Percentiles rank a stretch among this genome's conserved stretches.
These are phyloP conservation scores for Adenanthera pavonina DNA, from an alignment of 306 rosid genomes.

Conservation along the genomic window DNA sequence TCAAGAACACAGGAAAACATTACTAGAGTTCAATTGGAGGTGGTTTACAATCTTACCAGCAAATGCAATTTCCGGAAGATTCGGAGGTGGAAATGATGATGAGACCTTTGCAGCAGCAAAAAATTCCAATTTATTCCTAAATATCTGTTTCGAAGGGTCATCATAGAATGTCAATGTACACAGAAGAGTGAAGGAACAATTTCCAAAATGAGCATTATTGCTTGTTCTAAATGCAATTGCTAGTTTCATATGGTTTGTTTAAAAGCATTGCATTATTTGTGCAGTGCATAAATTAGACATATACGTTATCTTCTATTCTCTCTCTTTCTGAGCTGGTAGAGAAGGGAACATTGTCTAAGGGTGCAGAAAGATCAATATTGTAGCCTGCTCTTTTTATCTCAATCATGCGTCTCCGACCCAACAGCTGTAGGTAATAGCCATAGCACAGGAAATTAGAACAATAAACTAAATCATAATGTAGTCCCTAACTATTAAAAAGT, in stretches of 20 bases:
- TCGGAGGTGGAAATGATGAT: conserved; percentile 90
- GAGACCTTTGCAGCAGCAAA: conserved; percentile 94
- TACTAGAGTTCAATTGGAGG: not conserved
- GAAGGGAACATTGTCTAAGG: conserved; percentile 80
- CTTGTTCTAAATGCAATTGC: conserved; percentile 9
- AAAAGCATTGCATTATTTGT: not conserved
- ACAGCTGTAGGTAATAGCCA: conserved; percentile 58
- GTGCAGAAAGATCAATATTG: conserved; percentile 87
- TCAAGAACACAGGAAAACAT: conserved; percentile 18
- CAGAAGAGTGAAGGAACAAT: not conserved
- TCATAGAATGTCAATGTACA: conserved; percentile 27
- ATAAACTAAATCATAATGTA: conserved; percentile 21
- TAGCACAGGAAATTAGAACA: conserved; percentile 37
- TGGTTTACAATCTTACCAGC: conserved; percentile 67
- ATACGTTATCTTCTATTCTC: conserved; percentile 83
- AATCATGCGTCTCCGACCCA: conserved; percentile 86
- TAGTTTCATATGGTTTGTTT: not conserved
- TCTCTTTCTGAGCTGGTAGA: conserved; percentile 75
- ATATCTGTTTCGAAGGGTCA: conserved; percentile 56
- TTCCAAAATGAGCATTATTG: not conserved
- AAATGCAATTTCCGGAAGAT: conserved; percentile 95
- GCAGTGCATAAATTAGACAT: conserved; percentile 36
- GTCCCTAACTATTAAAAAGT: conserved; percentile 40
- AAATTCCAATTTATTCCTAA: conserved; percentile 79
- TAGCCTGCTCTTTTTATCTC: conserved; percentile 90